These are phyloP conservation scores for Litsea cubeba DNA, from an alignment of 164 flowering plant genomes.

Conservation along the genomic window DNA sequence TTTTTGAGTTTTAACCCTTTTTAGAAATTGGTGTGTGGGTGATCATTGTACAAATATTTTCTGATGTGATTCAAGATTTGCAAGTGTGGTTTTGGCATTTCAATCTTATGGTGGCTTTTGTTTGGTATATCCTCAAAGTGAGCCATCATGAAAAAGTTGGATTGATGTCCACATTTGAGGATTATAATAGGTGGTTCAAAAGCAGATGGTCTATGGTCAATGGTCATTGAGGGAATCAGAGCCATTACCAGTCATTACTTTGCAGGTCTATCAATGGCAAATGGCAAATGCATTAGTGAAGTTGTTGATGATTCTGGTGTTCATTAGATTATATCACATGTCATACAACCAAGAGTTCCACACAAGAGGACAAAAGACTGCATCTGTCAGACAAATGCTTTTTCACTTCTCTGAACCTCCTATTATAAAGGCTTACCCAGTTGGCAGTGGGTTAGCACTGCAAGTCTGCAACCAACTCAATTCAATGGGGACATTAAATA, in stretches of 20 bases:
- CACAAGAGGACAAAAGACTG: not conserved
- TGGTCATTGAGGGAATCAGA: not conserved
- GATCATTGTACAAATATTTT: slow-evolving; percentile 10
- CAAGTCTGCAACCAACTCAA: too few relatives aligned
- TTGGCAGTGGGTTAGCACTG: too few relatives aligned
- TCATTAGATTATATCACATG: not conserved
- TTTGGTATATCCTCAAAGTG: too few relatives aligned
- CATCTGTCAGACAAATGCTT: too few relatives aligned
- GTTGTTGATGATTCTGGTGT: not conserved
- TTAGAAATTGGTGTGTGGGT: slow-evolving; percentile 1
- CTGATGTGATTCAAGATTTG: slow-evolving; percentile 1
- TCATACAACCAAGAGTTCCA: not conserved
- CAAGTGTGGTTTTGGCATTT: not conserved
- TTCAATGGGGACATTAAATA: too few relatives aligned
- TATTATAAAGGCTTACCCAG: too few relatives aligned
- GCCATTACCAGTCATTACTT: not conserved
- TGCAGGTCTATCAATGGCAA: not conserved
- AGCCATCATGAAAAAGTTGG: too few relatives aligned
- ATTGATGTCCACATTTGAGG: too few relatives aligned
- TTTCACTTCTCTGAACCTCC: too few relatives aligned
- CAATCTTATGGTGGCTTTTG: not conserved
- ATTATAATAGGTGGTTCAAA: too few relatives aligned
- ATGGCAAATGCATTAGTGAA: not conserved
- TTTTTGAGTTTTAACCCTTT: not conserved
- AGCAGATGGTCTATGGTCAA: not conserved